Evolutionary conservation across 1,284 basidiomycete genomes (phyloP), one percentile per base, ranked within the genome.

Genomic region (Neolentinus lepideus): DNA sequence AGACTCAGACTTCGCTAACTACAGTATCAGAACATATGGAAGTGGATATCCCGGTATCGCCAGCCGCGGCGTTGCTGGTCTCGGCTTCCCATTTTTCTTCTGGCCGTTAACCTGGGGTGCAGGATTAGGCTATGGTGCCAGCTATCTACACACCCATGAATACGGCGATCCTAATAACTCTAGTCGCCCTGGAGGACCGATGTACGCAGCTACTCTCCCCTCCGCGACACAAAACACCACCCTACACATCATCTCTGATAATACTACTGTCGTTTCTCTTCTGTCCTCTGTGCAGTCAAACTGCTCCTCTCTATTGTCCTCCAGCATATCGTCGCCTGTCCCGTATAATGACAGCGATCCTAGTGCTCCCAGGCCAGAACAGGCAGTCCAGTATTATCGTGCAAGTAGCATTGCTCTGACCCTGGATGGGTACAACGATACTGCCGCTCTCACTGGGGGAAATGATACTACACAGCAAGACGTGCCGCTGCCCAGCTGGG

Each of bases 361-460:
- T 1, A 56, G 58, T 3, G 62, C 71, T 22, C 76, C 77, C 1
- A 67, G 70, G 33, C 80, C 81, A 0, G 81, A 81, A 58, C 75
- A 82, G 58, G 74, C 72, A 0, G 62, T 84, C 1, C 77, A 84
- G 60, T 84, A 83, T 65, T 85, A 80, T 63, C 77, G 83, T 36
- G 78, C 80, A 22, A 81, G 79, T 62, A 77, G 73, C 53, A 75
- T 80, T 26, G 76, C 72, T 3, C 69, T 85, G 21, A 75, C 76
- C 8, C 68, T 88, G 19, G 80, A 84, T 58, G 83, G 83, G 2
- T 89, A 87, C 66, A 85, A 88, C 62, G 76, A 85, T 59, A 79
- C 81, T 0, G 70, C 73, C 52, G 70, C 72, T 16, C 66, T 80
- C 26, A 50, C 21, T 3, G 47, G 24, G 6, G 47, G 47, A 6